Base-by-base conservation (phyloP, 2,329 filamentous ascomycete species). In the Aspergillus viridinutans region DNA sequence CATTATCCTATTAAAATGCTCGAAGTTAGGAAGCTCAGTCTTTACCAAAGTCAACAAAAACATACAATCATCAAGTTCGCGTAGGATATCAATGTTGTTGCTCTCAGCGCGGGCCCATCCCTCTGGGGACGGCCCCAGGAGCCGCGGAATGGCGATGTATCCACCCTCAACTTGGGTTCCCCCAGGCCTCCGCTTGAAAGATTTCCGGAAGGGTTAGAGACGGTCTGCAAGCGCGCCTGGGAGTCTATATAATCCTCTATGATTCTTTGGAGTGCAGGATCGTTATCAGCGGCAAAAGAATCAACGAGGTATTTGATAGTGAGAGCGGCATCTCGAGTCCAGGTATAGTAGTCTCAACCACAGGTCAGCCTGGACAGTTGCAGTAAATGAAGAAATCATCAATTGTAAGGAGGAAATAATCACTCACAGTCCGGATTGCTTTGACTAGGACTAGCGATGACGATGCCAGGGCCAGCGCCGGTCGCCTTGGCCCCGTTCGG, bases 111-210 rank as follows among this genome's bases (percentile, higher is more conserved):
- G 23, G 90, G 90, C 0, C 90, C 90, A 72, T 94, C 90, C 45
- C 88, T 81, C 73, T 94, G 90, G 10, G 90, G 90, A 21, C 90
- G 84, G 28, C 89, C 90, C 90, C 90, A 93, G 5, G 76, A 69
- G 28, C 83, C 71, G 2, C 68, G 89, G 69, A 84, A 92, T 7
- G 84, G 78, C 9, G 78, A 82, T 57, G 82, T 74, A 61, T 91
- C 82, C 43, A 85, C 83, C 55, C 87, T 79, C 73, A 84, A 92
- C 73, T 92, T 92, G 55, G 90, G 83, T 71, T 93, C 90, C 29
- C 83, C 90, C 8, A 93, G 72, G 4, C 83, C 82, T 17, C 69
- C 70, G 14, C 78, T 76, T 2, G 74, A 72, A 1, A 82, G 72
- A 21, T 74, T 73, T 1, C 88, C 88, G 0, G 87, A 90, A 0